Conservation (phyloP, 2,329 filamentous ascomycete species). For the Penicillium sp. region DNA sequence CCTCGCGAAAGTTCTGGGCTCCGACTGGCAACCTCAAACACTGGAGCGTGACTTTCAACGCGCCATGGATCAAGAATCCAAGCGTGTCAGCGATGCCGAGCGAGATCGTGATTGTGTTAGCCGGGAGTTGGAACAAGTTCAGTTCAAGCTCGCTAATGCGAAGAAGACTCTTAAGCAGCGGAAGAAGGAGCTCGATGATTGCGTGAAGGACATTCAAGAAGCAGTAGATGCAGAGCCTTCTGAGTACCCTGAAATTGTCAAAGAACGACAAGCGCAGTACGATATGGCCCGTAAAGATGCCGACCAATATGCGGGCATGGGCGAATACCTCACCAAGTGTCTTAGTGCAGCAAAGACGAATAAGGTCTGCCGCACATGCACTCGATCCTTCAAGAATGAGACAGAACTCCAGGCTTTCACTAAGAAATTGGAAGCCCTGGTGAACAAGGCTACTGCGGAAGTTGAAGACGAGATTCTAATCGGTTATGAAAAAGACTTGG, state of each 20-base stretch:
- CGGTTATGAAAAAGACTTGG: constrained; percentile 61
- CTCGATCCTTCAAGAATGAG: constrained; percentile 62
- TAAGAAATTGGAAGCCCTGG: constrained; percentile 61
- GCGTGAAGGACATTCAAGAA: constrained; percentile 61
- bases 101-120: constrained; percentile 67
- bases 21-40: constrained; percentile 65
- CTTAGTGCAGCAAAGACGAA: constrained; percentile 64
- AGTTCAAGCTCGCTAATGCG: constrained; percentile 66
- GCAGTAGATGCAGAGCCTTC: constrained; percentile 53
- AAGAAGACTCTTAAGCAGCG: constrained; percentile 65
- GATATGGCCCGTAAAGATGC: constrained; percentile 61
- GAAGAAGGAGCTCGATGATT: constrained; percentile 59
- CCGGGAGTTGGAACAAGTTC: constrained; percentile 72
- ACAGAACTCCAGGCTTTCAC: constrained; percentile 62
- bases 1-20: constrained; percentile 63
- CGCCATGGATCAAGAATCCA: constrained; percentile 57
- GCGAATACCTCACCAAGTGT: constrained; percentile 69
- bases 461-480: constrained; percentile 62
- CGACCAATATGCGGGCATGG: constrained; percentile 64
- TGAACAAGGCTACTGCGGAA: constrained; percentile 52
- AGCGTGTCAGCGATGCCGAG: constrained; percentile 62
- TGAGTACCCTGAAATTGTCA: constrained; percentile 53
- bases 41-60: constrained; percentile 70
- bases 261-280: constrained; percentile 51
- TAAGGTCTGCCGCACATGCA: constrained; percentile 74